These are phyloP conservation scores for Coemansia sp. DNA, from an alignment of 192 early-diverging fungal species.

Conservation along the genomic window DNA sequence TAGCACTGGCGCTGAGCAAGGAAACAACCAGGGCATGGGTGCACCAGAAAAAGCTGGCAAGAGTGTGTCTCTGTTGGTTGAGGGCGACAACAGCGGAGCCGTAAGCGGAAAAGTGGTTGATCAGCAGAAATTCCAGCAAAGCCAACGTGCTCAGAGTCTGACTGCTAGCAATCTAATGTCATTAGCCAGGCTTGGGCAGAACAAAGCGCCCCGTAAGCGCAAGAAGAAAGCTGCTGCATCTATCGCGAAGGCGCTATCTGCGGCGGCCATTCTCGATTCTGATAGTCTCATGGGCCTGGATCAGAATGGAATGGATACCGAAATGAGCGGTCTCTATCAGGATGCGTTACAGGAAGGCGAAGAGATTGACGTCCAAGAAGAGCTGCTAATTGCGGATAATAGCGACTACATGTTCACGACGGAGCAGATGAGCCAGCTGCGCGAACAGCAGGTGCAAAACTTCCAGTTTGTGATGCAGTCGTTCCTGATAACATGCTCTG, in stretches of 20 bases:
- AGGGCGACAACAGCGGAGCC: not conserved
- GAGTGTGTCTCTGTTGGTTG: not conserved
- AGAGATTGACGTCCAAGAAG: constrained; percentile 47
- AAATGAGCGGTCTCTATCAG: constrained; percentile 52
- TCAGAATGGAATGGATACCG: constrained; percentile 33
- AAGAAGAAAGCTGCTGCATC: constrained; percentile 23
- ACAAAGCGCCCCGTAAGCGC: constrained; percentile 33
- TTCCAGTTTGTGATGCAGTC: constrained; percentile 58
- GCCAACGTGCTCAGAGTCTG: constrained; percentile 12
- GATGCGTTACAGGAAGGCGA: constrained; percentile 55
- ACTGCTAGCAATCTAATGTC: constrained; percentile 5
- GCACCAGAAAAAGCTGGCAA: not conserved
- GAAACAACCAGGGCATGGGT: not conserved
- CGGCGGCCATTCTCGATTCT: constrained; percentile 16
- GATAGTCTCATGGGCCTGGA: constrained; percentile 16
- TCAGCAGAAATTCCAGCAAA: constrained; percentile 10
- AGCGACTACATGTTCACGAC: constrained; percentile 43
- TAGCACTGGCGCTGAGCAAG: not conserved
- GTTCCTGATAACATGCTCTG: constrained; percentile 41
- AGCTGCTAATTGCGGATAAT: constrained; percentile 35
- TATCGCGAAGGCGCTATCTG: constrained; percentile 15
- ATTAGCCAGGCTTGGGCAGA: constrained; percentile 14
- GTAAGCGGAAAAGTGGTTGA: not conserved
- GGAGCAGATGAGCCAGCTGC: constrained; percentile 53
- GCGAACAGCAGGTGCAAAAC: constrained; percentile 53